These are phyloP conservation scores for Fragilaria crotonensis DNA, from an alignment of 108 stramenopile species.

Conservation along the genomic window DNA sequence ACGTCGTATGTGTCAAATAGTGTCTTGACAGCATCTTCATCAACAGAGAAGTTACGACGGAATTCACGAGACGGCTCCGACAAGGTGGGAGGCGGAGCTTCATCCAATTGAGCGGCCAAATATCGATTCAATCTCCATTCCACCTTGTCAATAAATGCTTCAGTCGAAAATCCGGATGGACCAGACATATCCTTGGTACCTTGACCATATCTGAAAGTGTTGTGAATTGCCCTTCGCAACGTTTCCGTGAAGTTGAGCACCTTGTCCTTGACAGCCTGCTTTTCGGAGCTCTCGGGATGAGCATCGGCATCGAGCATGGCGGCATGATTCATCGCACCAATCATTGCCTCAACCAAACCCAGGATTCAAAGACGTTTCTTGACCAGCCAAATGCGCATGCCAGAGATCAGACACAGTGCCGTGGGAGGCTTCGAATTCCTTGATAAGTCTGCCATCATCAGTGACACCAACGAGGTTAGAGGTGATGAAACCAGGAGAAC, in stretches of 20 bases:
- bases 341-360: constrained; percentile 92
- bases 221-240: constrained; percentile 85
- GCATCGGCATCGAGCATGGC: constrained; percentile 70
- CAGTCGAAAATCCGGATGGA: constrained; percentile 89
- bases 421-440: constrained; percentile 95
- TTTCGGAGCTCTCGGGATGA: constrained; percentile 46
- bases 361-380: constrained; percentile 97
- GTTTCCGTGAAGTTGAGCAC: constrained; percentile 69
- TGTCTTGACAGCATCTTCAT: constrained; percentile 71
- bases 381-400: constrained; percentile 90
- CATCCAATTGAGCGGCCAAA: constrained; percentile 65
- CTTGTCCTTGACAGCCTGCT: constrained; percentile 38
- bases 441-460: constrained; percentile 88
- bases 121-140: constrained; percentile 88
- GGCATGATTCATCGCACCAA: constrained; percentile 92
- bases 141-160: constrained; percentile 90
- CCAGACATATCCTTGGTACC: constrained; percentile 95
- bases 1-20: constrained; percentile 88
- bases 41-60: constrained; percentile 70
- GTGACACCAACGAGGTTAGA: constrained; percentile 89
- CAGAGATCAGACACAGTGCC: constrained; percentile 95
- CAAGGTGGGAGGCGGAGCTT: constrained; percentile 65
- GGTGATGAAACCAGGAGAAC: constrained; percentile 96
- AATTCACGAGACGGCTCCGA: constrained; percentile 66
- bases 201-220: constrained; percentile 95